phyloP scores from a whole-genome alignment of 805 yeast genomes.

The Tetrapisispora fleetii region DNA sequence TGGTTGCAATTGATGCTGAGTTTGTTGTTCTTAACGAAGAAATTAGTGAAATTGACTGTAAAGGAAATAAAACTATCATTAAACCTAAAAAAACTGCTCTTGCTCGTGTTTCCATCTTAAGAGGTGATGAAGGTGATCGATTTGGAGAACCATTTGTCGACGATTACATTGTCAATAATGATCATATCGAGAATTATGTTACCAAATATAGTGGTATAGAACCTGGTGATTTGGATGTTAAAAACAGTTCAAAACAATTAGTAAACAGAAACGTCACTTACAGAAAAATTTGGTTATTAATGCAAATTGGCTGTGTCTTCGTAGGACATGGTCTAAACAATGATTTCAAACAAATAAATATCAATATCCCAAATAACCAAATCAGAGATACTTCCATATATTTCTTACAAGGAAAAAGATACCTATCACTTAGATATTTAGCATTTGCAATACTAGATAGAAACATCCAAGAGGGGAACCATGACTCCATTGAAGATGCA shows the following conservation, averaged over 20 bases:
- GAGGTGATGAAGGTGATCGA: constrained; percentile 57
- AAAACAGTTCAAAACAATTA: constrained; percentile 50
- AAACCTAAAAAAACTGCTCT: constrained; percentile 68
- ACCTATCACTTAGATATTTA: constrained; percentile 73
- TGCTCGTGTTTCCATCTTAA: constrained; percentile 80
- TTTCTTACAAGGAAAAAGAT: constrained; percentile 67
- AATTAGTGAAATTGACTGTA: constrained; percentile 62
- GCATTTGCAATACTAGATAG: constrained; percentile 68
- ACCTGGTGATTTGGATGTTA: constrained; percentile 78
- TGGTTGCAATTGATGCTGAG: constrained; percentile 94
- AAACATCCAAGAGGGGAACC: constrained; percentile 84
- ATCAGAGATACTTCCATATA: constrained; percentile 84
- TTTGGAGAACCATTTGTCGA: constrained; percentile 80
- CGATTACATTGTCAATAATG: constrained; percentile 74
- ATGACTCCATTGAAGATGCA: constrained; percentile 96
- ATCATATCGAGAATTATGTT: constrained; percentile 69
- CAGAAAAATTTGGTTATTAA: constrained; percentile 77
- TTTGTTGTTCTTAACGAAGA: constrained; percentile 79
- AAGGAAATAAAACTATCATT: constrained; percentile 59
- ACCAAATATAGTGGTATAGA: constrained; percentile 92
- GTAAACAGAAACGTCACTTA: constrained; percentile 79
- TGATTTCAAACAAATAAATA: constrained; percentile 88
- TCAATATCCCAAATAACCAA: constrained; percentile 76
- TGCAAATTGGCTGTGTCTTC: constrained; percentile 82
- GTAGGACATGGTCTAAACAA: constrained; percentile 90